A percentile compares a stretch with the other conserved stretches of the same genome.
Conservation (phyloP, 768 basidiomycete species). For the Termitomyces sp. region DNA sequence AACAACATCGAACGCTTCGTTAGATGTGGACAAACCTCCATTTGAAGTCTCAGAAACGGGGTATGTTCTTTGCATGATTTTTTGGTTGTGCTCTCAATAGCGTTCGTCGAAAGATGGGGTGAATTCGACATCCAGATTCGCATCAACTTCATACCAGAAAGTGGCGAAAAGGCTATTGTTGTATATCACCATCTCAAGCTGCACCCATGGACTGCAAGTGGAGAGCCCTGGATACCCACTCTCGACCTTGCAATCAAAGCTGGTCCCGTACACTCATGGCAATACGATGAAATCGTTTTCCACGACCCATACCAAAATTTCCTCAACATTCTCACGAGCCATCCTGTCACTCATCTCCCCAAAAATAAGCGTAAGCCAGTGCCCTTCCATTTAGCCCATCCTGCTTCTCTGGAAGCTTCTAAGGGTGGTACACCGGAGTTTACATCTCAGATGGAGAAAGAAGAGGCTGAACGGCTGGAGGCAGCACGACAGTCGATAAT, state of each 20-base stretch:
- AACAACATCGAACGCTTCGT: neutral
- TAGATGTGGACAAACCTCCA: constrained; percentile 89
- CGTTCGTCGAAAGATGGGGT: constrained; percentile 65
- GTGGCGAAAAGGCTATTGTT: constrained; percentile 84
- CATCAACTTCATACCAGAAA: constrained; percentile 83
- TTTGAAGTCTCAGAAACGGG: constrained; percentile 97
- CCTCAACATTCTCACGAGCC: constrained; percentile 70
- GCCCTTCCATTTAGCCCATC: constrained; percentile 68
- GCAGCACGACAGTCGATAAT: constrained; percentile 65
- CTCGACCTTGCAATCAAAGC: constrained; percentile 59
- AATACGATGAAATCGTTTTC: constrained; percentile 98
- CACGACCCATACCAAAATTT: constrained; percentile 88
- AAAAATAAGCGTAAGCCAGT: constrained; percentile 53
- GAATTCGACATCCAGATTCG: constrained; percentile 96
- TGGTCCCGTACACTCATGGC: constrained; percentile 92
- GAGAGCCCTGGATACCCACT: constrained; percentile 62
- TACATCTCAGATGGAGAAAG: constrained; percentile 76
- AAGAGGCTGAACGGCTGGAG: constrained; percentile 77
- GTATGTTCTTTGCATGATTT: constrained; percentile 29
- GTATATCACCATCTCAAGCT: constrained; percentile 94
- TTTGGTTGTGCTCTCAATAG: neutral
- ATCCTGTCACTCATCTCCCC: constrained; percentile 81
- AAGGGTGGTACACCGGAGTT: constrained; percentile 80
- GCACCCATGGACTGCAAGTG: constrained; percentile 74
- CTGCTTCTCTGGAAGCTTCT: constrained; percentile 58